These are phyloP conservation scores for Naganishia vishniacii DNA, from an alignment of 768 basidiomycete species.

Conservation along the genomic window DNA sequence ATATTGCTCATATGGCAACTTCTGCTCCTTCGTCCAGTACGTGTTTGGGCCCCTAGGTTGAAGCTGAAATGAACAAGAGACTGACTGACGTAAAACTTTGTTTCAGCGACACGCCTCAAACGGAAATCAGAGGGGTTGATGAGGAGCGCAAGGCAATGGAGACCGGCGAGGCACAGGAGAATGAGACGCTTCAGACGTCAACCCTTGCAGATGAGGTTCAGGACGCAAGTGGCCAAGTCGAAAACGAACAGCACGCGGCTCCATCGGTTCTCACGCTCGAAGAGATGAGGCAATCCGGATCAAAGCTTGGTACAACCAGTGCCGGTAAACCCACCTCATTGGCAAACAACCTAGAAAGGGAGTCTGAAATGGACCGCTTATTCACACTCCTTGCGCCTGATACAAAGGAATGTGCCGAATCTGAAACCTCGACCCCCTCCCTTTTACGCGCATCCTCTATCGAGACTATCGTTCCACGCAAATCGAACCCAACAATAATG, in stretches of 20 bases:
- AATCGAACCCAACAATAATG: conserved; percentile 13
- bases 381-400: not conserved
- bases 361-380: not conserved
- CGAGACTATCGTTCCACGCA: not conserved
- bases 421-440: not conserved
- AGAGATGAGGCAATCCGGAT: too few relatives aligned
- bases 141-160: not conserved
- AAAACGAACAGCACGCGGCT: too few relatives aligned
- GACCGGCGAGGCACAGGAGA: not conserved
- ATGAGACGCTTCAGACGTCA: not conserved
- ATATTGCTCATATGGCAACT: conserved; percentile 44
- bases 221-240: too few relatives aligned
- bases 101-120: too few relatives aligned
- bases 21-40: conserved; percentile 48
- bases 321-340: too few relatives aligned
- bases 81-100: too few relatives aligned
- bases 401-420: not conserved
- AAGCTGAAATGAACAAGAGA: conserved; percentile 3
- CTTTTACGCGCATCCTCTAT: not conserved
- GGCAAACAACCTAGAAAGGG: not conserved
- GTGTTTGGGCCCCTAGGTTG: too few relatives aligned
- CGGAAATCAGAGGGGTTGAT: too few relatives aligned
- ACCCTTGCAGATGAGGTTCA: not conserved
- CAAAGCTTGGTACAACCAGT: too few relatives aligned
- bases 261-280: too few relatives aligned